Percentiles rank a stretch among this genome's conserved stretches.
Conservation (phyloP, 179 eudicot genomes). For the Gypsophila paniculata region DNA sequence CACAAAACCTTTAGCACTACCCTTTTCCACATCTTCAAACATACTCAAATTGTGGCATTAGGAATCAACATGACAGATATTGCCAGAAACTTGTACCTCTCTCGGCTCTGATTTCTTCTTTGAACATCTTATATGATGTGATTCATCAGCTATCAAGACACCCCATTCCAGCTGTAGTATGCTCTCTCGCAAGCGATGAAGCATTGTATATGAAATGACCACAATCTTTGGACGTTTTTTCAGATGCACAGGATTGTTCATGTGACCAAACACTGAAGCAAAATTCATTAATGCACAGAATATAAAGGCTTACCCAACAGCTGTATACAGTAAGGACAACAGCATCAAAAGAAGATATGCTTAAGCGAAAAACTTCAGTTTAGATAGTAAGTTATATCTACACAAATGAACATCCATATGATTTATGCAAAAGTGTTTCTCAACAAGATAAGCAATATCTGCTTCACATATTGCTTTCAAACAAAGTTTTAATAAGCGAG, state of each 20-base stretch:
- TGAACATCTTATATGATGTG: conserved; percentile 85
- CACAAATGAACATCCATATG: too few relatives aligned
- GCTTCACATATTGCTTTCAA: too few relatives aligned
- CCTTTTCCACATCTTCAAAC: not conserved
- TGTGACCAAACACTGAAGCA: conserved; percentile 71
- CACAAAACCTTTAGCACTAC: too few relatives aligned
- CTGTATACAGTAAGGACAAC: not conserved
- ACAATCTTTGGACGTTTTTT: conserved; percentile 73
- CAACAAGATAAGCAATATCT: too few relatives aligned
- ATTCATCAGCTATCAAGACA: conserved; percentile 83
- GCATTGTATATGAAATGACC: conserved; percentile 87
- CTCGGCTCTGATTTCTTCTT: conserved; percentile 64
- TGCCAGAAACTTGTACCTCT: conserved; percentile 53
- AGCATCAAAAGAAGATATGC: not conserved
- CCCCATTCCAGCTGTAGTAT: conserved; percentile 70
- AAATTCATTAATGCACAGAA: conserved; percentile 9
- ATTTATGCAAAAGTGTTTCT: too few relatives aligned
- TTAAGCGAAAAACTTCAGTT: not conserved
- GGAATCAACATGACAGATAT: conserved; percentile 10
- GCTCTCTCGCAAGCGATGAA: conserved; percentile 62
- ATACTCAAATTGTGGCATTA: not conserved
- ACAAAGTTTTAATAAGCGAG: too few relatives aligned
- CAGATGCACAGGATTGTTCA: conserved; percentile 66
- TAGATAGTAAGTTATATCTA: not conserved
- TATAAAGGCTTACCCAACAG: not conserved